These are phyloP conservation scores for Pueraria montana DNA, from an alignment of 306 rosid species.

Conservation along the genomic window DNA sequence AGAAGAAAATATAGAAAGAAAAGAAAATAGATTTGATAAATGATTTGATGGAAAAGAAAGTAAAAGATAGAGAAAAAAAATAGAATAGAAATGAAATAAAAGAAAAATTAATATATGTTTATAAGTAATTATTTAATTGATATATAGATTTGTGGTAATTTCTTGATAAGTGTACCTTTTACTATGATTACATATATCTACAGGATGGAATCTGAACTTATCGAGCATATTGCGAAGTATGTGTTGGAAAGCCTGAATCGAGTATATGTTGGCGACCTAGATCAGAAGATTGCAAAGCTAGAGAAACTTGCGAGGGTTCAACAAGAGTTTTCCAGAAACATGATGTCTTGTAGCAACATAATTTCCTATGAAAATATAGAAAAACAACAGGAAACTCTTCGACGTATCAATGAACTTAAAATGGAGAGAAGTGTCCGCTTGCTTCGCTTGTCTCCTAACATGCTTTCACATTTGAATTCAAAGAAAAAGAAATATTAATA, in stretches of 20 bases:
- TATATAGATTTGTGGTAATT: too few species aligned
- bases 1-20: too few species aligned
- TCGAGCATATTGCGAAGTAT: conserved; percentile 51
- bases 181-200: not conserved
- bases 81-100: too few species aligned
- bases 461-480: conserved; percentile 44
- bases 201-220: conserved; percentile 52
- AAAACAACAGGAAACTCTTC: conserved; percentile 20
- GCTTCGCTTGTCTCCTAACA: conserved; percentile 56
- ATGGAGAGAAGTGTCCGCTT: conserved; percentile 58
- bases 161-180: not conserved
- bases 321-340: not conserved
- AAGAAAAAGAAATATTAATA: not conserved
- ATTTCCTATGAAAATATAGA: not conserved
- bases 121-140: too few species aligned
- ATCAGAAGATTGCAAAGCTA: conserved; percentile 39
- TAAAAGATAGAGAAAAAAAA: too few species aligned
- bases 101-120: too few species aligned
- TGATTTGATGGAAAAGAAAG: too few species aligned
- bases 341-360: too few species aligned
- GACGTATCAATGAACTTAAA: conserved; percentile 41
- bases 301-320: conserved; percentile 52
- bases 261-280: conserved; percentile 47
- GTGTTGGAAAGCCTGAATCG: conserved; percentile 47
- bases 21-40: too few species aligned